Percentiles rank a stretch among this genome's conserved stretches.
Conservation (phyloP, 2,329 filamentous ascomycete genomes). For the Fonsecaea pugnacius region DNA sequence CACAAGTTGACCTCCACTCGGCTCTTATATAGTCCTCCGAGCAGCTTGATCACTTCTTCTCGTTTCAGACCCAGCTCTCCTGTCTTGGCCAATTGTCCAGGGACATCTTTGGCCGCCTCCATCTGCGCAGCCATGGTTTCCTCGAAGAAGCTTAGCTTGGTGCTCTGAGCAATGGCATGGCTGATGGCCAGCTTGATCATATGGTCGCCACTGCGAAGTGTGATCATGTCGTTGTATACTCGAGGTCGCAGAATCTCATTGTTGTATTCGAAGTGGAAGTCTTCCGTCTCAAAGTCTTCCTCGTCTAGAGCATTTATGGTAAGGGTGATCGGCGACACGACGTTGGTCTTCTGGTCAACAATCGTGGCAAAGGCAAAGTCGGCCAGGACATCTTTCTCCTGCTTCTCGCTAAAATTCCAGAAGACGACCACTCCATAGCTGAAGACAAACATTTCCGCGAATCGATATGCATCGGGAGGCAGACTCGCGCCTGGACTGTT, state of each 20-base stretch:
- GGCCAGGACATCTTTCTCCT: constrained; percentile 94
- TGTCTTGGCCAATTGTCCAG: constrained; percentile 83
- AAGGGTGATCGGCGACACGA: constrained; percentile 60
- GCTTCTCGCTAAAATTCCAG: constrained; percentile 96
- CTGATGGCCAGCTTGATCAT: constrained; percentile 74
- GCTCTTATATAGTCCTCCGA: constrained; percentile 88
- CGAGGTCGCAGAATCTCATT: constrained; percentile 80
- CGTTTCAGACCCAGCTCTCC: constrained; percentile 89
- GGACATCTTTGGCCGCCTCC: constrained; percentile 88
- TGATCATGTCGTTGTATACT: constrained; percentile 99
- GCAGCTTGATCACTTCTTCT: constrained; percentile 87
- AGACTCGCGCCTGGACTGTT: constrained; percentile 55
- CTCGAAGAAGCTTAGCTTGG: constrained; percentile 94
- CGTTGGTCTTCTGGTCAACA: constrained; percentile 39
- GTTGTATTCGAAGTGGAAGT: constrained; percentile 98
- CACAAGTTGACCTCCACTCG: constrained; percentile 97
- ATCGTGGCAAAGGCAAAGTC: constrained; percentile 76
- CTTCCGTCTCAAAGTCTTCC: constrained; percentile 93
- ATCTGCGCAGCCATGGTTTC: constrained; percentile 95
- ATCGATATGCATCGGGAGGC: constrained; percentile 73
- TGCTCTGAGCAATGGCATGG: constrained; percentile 96
- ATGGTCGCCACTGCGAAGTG: constrained; percentile 87
- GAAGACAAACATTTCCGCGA: constrained; percentile 96
- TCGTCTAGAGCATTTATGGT: constrained; percentile 80
- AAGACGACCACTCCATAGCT: constrained; percentile 97